A percentile compares a stretch with the other conserved stretches of the same genome.
Conservation (phyloP, 768 basidiomycete genomes). For the Trametes elegans region DNA sequence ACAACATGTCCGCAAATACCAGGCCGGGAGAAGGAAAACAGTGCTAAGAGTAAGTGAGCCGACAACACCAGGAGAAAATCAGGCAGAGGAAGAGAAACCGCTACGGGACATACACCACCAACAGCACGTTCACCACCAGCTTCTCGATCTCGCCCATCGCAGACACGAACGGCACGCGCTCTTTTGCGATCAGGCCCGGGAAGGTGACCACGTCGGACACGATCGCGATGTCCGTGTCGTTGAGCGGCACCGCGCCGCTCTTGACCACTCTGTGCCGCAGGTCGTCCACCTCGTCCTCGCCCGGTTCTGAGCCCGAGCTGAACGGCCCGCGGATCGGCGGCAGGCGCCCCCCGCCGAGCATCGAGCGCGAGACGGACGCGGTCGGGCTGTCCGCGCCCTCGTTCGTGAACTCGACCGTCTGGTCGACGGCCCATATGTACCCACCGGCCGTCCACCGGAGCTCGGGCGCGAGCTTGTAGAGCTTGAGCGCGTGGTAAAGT, state of each 20-base stretch:
- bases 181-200: constrained; percentile 50
- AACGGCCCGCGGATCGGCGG: constrained; percentile 47
- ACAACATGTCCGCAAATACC: constrained; percentile 14
- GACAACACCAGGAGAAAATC: constrained; percentile 21
- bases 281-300: constrained; percentile 37
- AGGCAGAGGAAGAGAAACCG: background rate
- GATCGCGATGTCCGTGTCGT: constrained; percentile 60
- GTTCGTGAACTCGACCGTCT: constrained; percentile 59
- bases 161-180: constrained; percentile 67
- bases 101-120: constrained; percentile 67
- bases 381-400: constrained; percentile 37
- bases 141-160: constrained; percentile 62
- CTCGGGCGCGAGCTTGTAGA: constrained; percentile 71
- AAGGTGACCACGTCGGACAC: constrained; percentile 51
- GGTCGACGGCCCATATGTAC: constrained; percentile 76
- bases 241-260: constrained; percentile 64
- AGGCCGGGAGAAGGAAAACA: too few relatives aligned
- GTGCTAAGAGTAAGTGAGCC: background rate
- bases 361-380: constrained; percentile 11
- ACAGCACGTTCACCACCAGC: constrained; percentile 70
- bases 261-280: constrained; percentile 59
- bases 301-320: constrained; percentile 40
- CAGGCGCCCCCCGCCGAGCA: constrained; percentile 25
- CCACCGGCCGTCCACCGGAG: constrained; percentile 83
- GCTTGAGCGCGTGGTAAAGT: constrained; percentile 72